A percentile compares a stretch with the other conserved stretches of the same genome.
Evolutionary conservation across 495 filamentous ascomycete species (phyloP).

Genomic region (Aeminium ludgeri): DNA sequence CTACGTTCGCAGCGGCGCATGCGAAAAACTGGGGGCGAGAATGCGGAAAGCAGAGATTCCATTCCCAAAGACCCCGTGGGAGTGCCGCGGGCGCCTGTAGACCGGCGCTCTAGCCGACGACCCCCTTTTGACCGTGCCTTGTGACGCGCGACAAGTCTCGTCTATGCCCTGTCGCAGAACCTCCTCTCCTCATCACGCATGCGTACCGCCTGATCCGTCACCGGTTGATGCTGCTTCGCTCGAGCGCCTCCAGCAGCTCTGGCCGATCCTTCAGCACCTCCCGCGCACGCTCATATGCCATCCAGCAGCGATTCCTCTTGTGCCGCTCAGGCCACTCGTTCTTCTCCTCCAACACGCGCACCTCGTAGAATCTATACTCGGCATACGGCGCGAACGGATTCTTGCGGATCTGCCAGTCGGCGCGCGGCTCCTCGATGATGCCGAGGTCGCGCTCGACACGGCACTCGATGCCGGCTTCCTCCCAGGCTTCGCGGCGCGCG

Average conservation of each 20-base stretch:
- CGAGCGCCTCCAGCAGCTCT: conserved; percentile 74
- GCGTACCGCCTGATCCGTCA: no score
- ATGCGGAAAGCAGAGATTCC: no score
- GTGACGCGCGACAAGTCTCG: no score
- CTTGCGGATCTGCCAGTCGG: conserved; percentile 34
- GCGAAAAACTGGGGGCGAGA: no score
- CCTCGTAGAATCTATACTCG: conserved; percentile 79
- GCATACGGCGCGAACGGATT: conserved; percentile 49
- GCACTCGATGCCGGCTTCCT: conserved; percentile 84
- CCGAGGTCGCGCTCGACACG: conserved; percentile 70
- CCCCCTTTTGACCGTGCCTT: no score
- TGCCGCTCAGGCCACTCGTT: conserved; percentile 83
- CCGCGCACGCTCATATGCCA: conserved; percentile 65
- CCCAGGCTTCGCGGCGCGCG: conserved; percentile 80
- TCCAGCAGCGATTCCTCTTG: conserved; percentile 79
- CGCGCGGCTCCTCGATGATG: conserved; percentile 58
- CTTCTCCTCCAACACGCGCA: conserved; percentile 64
- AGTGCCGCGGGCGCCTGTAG: no score
- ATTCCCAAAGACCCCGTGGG: no score
- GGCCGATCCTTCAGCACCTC: conserved; percentile 59
- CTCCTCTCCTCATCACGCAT: no score
- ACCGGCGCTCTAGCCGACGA: no score
- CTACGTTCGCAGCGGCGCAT: no score
- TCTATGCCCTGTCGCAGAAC: no score
- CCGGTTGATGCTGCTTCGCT: conserved; percentile 54